Percentiles rank a stretch among this genome's conserved stretches.
These are phyloP conservation scores for Fusarium torulosum DNA, from an alignment of 2,329 filamentous ascomycete genomes.

Conservation along the genomic window DNA sequence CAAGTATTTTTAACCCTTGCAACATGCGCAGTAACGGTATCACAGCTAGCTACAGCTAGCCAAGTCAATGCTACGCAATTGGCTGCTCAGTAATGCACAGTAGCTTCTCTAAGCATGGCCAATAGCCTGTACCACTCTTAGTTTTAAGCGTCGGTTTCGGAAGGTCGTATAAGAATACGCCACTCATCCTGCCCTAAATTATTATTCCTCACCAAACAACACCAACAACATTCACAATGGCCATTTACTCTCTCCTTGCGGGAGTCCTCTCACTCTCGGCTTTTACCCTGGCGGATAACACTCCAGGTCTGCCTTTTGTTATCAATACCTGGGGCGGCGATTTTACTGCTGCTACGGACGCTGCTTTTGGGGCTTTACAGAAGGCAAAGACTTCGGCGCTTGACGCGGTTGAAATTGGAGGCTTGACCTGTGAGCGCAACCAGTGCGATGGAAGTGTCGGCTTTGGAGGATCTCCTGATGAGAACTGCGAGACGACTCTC, in stretches of 20 bases:
- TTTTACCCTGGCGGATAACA: slow-evolving; percentile 38
- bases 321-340: slow-evolving; percentile 68
- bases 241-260: slow-evolving; percentile 4
- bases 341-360: slow-evolving; percentile 65
- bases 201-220: not conserved
- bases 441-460: slow-evolving; percentile 69
- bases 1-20: no score
- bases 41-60: no score
- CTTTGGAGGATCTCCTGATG: slow-evolving; percentile 67
- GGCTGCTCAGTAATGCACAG: no score
- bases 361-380: slow-evolving; percentile 58
- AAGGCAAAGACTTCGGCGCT: slow-evolving; percentile 55
- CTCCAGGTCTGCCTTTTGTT: slow-evolving; percentile 61
- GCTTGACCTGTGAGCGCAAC: slow-evolving; percentile 63
- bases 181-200: slow-evolving; percentile 20
- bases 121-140: slow-evolving; percentile 15
- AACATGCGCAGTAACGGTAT: no score
- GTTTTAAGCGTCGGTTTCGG: slow-evolving; percentile 16
- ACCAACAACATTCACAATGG: slow-evolving; percentile 15
- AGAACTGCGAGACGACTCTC: slow-evolving; percentile 68
- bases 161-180: slow-evolving; percentile 31
- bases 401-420: slow-evolving; percentile 66
- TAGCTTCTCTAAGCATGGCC: no score
- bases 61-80: no score
- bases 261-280: slow-evolving; percentile 29